phyloP scores from a whole-genome alignment of 352 stramenopile genomes.

The Phytophthora cactorum region DNA sequence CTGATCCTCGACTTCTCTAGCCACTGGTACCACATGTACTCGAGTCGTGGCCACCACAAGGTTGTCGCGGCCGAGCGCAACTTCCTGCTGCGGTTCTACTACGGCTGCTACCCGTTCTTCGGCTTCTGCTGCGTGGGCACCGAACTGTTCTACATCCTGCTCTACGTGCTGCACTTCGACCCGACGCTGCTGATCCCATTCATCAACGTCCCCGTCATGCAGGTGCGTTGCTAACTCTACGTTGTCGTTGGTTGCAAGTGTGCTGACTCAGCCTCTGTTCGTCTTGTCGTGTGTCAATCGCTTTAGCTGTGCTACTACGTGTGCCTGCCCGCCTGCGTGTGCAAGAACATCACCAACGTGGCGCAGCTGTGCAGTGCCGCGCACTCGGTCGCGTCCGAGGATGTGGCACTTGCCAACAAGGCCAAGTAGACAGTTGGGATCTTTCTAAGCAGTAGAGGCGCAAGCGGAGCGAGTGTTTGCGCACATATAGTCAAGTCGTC shows the following conservation, averaged over 20 bases:
- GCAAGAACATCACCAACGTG: constrained; percentile 95
- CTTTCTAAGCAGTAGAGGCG: constrained; percentile 15
- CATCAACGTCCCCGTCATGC: constrained; percentile 58
- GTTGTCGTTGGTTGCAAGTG: not conserved
- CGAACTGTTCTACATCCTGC: constrained; percentile 92
- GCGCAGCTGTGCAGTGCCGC: constrained; percentile 90
- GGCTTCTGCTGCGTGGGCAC: constrained; percentile 93
- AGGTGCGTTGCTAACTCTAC: constrained; percentile 38
- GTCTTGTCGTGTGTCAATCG: constrained; percentile 18
- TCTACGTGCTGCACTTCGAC: constrained; percentile 91
- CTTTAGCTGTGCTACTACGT: constrained; percentile 83
- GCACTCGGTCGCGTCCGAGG: constrained; percentile 75
- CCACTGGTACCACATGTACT: constrained; percentile 99
- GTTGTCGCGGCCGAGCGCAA: constrained; percentile 91
- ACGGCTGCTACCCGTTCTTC: constrained; percentile 93
- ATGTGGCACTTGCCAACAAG: constrained; percentile 64
- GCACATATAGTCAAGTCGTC: constrained; percentile 4
- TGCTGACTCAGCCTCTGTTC: constrained; percentile 8
- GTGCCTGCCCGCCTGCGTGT: constrained; percentile 89
- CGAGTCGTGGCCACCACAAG: constrained; percentile 96
- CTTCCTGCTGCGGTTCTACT: constrained; percentile 95
- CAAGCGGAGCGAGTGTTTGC: constrained; percentile 16
- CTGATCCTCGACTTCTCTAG: constrained; percentile 97
- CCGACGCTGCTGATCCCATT: constrained; percentile 65
- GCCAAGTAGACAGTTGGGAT: constrained; percentile 38